Evolutionary conservation across 345 rosid species (phyloP).

Genomic region (Salix suchowensis): DNA sequence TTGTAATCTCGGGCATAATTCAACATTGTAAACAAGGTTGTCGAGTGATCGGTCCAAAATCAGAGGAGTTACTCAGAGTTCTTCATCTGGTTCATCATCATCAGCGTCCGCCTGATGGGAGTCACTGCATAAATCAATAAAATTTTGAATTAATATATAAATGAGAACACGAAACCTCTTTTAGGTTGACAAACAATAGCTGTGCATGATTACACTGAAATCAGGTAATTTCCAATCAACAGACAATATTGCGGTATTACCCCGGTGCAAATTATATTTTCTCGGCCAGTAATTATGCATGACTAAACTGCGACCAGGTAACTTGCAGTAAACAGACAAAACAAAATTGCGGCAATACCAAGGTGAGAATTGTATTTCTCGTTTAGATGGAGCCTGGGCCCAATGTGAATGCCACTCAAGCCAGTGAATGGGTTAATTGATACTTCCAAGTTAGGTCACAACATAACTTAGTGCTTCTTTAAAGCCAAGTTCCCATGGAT

Average conservation of each 20-base stretch:
- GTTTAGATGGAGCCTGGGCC: not conserved
- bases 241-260: not conserved
- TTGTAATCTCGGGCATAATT: not conserved
- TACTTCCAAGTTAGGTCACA: conserved; percentile 1
- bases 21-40: not conserved
- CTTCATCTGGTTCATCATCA: conserved; percentile 29
- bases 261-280: not conserved
- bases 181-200: no score
- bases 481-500: not conserved
- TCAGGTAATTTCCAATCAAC: not conserved
- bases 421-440: not conserved
- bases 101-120: not conserved
- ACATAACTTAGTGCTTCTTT: not conserved
- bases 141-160: not conserved
- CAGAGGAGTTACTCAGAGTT: conserved; percentile 27
- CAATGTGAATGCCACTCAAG: not conserved
- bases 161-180: not conserved
- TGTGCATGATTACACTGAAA: not conserved
- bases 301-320: not conserved
- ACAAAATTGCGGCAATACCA: not conserved
- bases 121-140: conserved; percentile 27
- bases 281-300: not conserved
- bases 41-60: not conserved
- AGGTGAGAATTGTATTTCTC: not conserved
- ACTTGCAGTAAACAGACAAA: not conserved